Percentiles rank a stretch among this genome's conserved stretches.
Evolutionary conservation across 2,329 filamentous ascomycete genomes (phyloP).

Genomic region (Scytalidium sp.): DNA sequence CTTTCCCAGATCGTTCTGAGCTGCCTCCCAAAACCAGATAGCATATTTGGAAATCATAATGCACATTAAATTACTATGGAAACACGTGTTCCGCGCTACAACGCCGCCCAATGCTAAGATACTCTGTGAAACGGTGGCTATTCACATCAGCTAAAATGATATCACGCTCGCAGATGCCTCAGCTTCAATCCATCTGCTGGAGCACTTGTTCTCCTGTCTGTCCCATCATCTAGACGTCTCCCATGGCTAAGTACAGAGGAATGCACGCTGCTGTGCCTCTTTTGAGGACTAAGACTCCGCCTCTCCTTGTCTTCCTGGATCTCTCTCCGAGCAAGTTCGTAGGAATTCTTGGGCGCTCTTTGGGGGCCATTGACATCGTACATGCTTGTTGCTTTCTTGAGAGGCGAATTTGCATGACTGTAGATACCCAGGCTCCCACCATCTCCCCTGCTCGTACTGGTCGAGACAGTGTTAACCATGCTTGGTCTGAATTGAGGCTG

Average conservation of each 20-base stretch:
- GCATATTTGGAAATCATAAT: neutral
- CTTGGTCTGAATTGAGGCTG: slow-evolving; percentile 51
- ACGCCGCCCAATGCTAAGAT: neutral
- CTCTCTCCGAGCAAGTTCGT: slow-evolving; percentile 52
- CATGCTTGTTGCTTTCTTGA: slow-evolving; percentile 73
- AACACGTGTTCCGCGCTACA: neutral
- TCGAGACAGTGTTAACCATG: slow-evolving; percentile 25
- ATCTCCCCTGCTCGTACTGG: slow-evolving; percentile 40
- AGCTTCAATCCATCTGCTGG: neutral
- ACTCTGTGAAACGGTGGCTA: too few relatives aligned
- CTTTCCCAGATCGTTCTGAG: too few relatives aligned
- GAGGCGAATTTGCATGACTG: slow-evolving; percentile 75
- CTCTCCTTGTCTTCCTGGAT: slow-evolving; percentile 24
- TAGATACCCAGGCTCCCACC: slow-evolving; percentile 81
- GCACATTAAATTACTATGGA: neutral
- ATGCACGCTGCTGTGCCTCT: slow-evolving; percentile 19
- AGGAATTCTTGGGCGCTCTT: slow-evolving; percentile 52
- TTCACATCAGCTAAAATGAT: neutral
- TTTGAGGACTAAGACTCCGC: slow-evolving; percentile 19
- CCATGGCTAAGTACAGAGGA: slow-evolving; percentile 5
- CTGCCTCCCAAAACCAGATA: neutral
- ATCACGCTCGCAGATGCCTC: neutral
- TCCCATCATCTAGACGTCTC: slow-evolving; percentile 4
- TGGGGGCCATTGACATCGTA: slow-evolving; percentile 44
- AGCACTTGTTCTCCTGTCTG: slow-evolving; percentile 3